Evolutionary conservation across 805 yeast genomes (phyloP), one percentile per base, ranked within the genome.

Genomic region (Starmera dryadoides): DNA sequence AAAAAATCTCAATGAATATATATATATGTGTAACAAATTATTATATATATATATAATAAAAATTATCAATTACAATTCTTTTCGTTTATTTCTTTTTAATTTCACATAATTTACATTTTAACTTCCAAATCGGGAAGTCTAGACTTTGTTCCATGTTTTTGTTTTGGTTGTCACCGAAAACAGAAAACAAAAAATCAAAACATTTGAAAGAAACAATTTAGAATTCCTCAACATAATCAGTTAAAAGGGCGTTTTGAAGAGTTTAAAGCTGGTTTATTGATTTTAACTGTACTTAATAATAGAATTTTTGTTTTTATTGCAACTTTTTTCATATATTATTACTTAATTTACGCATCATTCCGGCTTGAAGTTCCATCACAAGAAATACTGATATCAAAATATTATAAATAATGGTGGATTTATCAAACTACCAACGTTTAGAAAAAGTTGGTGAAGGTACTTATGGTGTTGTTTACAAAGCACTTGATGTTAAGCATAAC

Each of bases 391-490:
- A 21, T 21, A 21, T 6, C 8, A 21, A 21, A 9, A 6, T 6
- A 6, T 21, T 21, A 21, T 9, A 7, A 4, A 18, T 10, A 31
- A 54, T 54, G 59, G 56, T 47, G 20, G 98, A 93, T 54, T 69
- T 93, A 45, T 79, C 88, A 29, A 95, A 91, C 62, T 91, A 83
- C 63, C 95, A 88, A 59, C 84, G 94, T 55, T 78, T 91, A 47
- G 98, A 93, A 61, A 93, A 93, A 63, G 86, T 93, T 37, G 98
- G 98, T 34, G 98, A 93, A 66, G 97, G 95, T 45, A 91, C 98
- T 2, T 91, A 93, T 59, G 98, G 98, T 38, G 97, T 94, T 25
- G 98, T 93, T 10, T 93, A 93, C 66, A 93, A 91, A 60, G 98
- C 98, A 2, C 69, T 88, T 37, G 97, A 91, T 58, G 78, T 80